These are phyloP conservation scores for Exophiala phaeomuriformis DNA, from an alignment of 2,329 filamentous ascomycete species.

Conservation along the genomic window DNA sequence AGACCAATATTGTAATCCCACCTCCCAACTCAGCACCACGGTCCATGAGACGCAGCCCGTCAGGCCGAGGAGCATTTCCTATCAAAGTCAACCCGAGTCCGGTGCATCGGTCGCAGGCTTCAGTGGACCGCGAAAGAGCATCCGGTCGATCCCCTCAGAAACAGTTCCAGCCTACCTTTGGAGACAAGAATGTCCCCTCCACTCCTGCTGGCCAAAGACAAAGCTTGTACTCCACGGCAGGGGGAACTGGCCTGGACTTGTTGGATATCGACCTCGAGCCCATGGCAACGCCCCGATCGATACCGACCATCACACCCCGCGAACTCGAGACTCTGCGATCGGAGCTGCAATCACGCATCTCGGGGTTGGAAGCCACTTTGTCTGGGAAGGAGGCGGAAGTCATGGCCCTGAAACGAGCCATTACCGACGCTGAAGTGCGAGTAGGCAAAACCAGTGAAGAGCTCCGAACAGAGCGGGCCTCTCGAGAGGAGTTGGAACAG, in stretches of 20 bases:
- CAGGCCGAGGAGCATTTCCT: constrained; percentile 31
- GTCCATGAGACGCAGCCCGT: constrained; percentile 33
- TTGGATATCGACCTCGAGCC: constrained; percentile 93
- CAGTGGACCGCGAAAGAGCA: constrained; percentile 27
- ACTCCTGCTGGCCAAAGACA: constrained; percentile 28
- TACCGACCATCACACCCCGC: constrained; percentile 82
- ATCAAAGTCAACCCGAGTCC: constrained; percentile 27
- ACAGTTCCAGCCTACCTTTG: constrained; percentile 17
- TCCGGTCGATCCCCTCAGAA: constrained; percentile 27
- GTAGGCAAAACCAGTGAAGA: constrained; percentile 80
- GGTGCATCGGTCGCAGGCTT: constrained; percentile 27
- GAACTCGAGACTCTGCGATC: constrained; percentile 93
- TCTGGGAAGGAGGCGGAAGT: constrained; percentile 92
- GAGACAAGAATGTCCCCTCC: constrained; percentile 19
- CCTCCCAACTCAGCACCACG: constrained; percentile 41
- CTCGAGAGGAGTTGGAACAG: constrained; percentile 63
- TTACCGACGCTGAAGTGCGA: constrained; percentile 83
- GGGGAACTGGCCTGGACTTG: constrained; percentile 37
- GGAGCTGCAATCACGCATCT: constrained; percentile 83
- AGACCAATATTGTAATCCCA: constrained; percentile 51
- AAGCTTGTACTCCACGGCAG: constrained; percentile 23
- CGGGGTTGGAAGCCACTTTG: constrained; percentile 82
- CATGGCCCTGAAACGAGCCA: constrained; percentile 73
- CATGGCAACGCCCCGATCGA: constrained; percentile 80
- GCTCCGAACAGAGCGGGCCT: constrained; percentile 65